A percentile compares a stretch with the other conserved stretches of the same genome.
These are phyloP conservation scores for Metschnikowia cerradonensis DNA, from an alignment of 805 yeast species.

Conservation along the genomic window DNA sequence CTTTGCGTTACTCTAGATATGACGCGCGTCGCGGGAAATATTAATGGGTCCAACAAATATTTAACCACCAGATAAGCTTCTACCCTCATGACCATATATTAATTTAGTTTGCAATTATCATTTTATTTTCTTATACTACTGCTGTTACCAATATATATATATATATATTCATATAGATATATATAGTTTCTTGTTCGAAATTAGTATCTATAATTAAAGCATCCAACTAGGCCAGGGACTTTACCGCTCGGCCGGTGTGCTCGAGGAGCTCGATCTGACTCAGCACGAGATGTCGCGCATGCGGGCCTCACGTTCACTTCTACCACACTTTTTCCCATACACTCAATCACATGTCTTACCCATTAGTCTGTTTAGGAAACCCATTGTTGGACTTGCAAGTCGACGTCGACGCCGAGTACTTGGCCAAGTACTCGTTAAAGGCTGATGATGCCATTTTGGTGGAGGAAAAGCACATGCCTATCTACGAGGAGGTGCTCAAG, in stretches of 20 bases:
- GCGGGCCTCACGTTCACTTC: not conserved
- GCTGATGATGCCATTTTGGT: conserved; percentile 90
- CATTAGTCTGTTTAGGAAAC: conserved; percentile 84
- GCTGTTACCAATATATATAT: too few species aligned
- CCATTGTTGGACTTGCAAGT: conserved; percentile 88
- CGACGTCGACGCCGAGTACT: conserved; percentile 61
- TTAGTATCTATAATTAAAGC: too few species aligned
- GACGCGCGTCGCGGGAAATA: too few species aligned
- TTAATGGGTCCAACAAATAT: too few species aligned
- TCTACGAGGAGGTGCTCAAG: conserved; percentile 72
- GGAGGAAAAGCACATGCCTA: conserved; percentile 80
- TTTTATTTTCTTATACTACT: too few species aligned
- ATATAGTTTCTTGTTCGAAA: too few species aligned
- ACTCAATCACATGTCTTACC: conserved; percentile 47
- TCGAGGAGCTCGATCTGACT: too few species aligned
- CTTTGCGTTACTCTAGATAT: too few species aligned
- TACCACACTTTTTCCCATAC: not conserved
- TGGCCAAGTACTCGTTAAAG: conserved; percentile 78
- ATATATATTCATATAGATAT: too few species aligned
- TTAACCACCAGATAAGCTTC: too few species aligned
- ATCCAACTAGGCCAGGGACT: not conserved
- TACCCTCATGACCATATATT: too few species aligned
- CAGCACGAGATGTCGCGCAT: conserved; percentile 1
- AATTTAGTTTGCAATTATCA: too few species aligned
- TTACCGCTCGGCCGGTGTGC: not conserved